Percentiles rank a stretch among this genome's conserved stretches.
phyloP scores from a whole-genome alignment of 1,284 basidiomycete species.

The Volvariella surrecta region DNA sequence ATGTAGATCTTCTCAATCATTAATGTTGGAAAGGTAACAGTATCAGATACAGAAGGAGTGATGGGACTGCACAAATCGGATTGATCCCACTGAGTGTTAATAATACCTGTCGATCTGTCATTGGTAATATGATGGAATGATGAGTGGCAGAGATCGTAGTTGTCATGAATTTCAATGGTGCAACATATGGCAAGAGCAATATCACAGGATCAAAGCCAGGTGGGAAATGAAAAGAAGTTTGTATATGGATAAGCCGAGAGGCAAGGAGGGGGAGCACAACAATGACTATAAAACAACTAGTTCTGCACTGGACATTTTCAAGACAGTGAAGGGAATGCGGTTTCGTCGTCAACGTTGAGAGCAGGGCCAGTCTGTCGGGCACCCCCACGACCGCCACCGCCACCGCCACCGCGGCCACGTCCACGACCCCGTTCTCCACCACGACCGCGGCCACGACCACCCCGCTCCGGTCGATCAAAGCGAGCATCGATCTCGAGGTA shows the following conservation, averaged over 20 bases:
- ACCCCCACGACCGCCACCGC: slow-evolving; percentile 26
- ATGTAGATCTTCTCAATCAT: slow-evolving; percentile 74
- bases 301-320: slow-evolving; percentile 19
- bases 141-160: slow-evolving; percentile 2
- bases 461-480: slow-evolving; percentile 64
- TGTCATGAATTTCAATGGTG: slow-evolving; percentile 20
- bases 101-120: slow-evolving; percentile 2
- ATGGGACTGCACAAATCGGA: no score
- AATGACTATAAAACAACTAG: slow-evolving; percentile 11
- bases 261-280: slow-evolving; percentile 13
- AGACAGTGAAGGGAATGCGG: slow-evolving; percentile 78
- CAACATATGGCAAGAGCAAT: slow-evolving; percentile 15
- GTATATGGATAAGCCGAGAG: slow-evolving; percentile 16
- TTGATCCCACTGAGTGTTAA: no score
- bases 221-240: slow-evolving; percentile 12
- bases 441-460: slow-evolving; percentile 45
- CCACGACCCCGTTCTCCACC: slow-evolving; percentile 35
- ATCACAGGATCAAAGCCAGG: slow-evolving; percentile 15
- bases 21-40: no score
- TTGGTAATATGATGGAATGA: background rate
- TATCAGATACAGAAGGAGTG: no score
- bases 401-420: slow-evolving; percentile 20
- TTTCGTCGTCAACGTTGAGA: slow-evolving; percentile 70
- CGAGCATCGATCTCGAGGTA: slow-evolving; percentile 72
- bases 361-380: slow-evolving; percentile 23